phyloP scores from a whole-genome alignment of 176 grass and related monocot genomes.

The Puccinellia tenuiflora region DNA sequence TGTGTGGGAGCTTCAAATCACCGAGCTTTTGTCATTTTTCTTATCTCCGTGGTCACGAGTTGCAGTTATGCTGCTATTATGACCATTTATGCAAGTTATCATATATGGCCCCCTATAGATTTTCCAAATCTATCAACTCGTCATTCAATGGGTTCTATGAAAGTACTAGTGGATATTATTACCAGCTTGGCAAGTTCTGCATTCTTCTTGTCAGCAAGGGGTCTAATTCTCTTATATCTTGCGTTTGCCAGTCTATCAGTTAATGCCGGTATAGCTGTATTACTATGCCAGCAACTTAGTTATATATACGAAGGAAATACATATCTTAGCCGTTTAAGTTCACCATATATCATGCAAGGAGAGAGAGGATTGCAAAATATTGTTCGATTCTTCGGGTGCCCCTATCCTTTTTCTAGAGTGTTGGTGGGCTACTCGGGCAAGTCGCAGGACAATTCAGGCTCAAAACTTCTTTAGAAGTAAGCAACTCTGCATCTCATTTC shows the following conservation, averaged over 20 bases:
- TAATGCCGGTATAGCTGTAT: slow-evolving; percentile 69
- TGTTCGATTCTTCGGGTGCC: slow-evolving; percentile 78
- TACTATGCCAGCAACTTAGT: slow-evolving; percentile 88
- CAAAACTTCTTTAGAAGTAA: slow-evolving; percentile 57
- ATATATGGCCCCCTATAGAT: slow-evolving; percentile 63
- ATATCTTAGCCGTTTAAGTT: slow-evolving; percentile 63
- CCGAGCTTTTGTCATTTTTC: slow-evolving; percentile 72
- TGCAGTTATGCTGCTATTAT: slow-evolving; percentile 65
- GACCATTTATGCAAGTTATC: slow-evolving; percentile 68
- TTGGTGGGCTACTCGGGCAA: slow-evolving; percentile 57
- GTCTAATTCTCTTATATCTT: slow-evolving; percentile 81
- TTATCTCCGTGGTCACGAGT: slow-evolving; percentile 74
- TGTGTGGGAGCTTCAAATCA: slow-evolving; percentile 91
- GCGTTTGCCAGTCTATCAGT: slow-evolving; percentile 82
- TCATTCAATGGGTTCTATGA: slow-evolving; percentile 30
- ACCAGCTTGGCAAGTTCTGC: slow-evolving; percentile 50
- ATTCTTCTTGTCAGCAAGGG: slow-evolving; percentile 78
- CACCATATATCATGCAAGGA: slow-evolving; percentile 38
- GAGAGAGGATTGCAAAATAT: slow-evolving; percentile 77
- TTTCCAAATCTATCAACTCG: slow-evolving; percentile 33
- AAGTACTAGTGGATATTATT: slow-evolving; percentile 44
- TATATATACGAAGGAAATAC: slow-evolving; percentile 89
- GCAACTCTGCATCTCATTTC: neutral
- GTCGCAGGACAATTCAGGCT: slow-evolving; percentile 60
- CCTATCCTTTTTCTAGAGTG: slow-evolving; percentile 53